A percentile compares a stretch with the other conserved stretches of the same genome.
Conservation (phyloP, 805 yeast species). For the Pichia insulana region DNA sequence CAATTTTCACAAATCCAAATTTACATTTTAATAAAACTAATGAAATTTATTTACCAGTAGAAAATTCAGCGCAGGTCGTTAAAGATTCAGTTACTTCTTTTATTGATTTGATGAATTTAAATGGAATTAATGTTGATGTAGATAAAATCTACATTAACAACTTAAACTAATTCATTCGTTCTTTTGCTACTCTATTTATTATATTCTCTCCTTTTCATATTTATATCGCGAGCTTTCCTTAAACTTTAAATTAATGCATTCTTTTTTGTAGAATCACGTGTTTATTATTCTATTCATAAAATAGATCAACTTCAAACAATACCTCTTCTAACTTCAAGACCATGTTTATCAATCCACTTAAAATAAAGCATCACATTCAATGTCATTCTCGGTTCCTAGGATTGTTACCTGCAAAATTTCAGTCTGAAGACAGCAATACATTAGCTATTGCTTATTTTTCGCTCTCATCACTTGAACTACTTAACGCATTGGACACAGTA, state of each 20-base stretch:
- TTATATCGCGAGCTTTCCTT: not conserved
- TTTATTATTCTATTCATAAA: too few species aligned
- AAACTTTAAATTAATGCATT: too few species aligned
- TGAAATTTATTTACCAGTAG: too few species aligned
- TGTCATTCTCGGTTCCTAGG: conserved; percentile 26
- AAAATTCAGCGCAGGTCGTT: not conserved
- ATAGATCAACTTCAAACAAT: too few species aligned
- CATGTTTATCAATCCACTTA: conserved; percentile 2
- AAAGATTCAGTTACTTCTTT: not conserved
- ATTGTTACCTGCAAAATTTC: conserved; percentile 38
- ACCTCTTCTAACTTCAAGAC: too few species aligned
- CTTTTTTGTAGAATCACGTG: too few species aligned
- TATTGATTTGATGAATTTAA: not conserved
- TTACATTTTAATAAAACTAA: not conserved
- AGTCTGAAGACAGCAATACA: conserved; percentile 60
- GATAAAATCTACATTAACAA: too few species aligned
- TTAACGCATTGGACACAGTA: conserved; percentile 24
- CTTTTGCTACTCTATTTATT: not conserved
- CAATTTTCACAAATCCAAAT: too few species aligned
- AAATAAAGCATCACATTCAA: conserved; percentile 19
- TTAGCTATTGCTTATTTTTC: conserved; percentile 66
- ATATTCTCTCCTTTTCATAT: not conserved
- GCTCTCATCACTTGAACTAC: conserved; percentile 48
- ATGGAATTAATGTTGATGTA: too few species aligned
- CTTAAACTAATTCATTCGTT: too few species aligned